Percentiles rank a stretch among this genome's conserved stretches.
Conservation (phyloP, 2,329 filamentous ascomycete species). For the Penicillium expansum region DNA sequence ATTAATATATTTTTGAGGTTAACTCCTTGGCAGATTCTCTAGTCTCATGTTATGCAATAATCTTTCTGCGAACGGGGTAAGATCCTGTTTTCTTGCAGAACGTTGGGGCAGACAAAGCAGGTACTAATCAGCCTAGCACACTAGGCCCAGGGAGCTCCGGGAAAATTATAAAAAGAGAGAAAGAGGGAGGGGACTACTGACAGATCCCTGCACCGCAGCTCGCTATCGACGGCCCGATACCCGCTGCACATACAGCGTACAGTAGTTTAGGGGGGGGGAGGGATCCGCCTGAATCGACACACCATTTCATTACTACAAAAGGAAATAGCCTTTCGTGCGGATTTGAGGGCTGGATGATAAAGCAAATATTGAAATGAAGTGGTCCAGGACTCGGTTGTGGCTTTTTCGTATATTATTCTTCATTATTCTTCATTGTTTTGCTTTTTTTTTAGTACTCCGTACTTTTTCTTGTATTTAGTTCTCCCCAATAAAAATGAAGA, state of each 20-base stretch:
- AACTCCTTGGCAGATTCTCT: background rate
- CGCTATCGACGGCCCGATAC: slow-evolving; percentile 31
- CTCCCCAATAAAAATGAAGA: background rate
- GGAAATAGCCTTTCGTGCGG: background rate
- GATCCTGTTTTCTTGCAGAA: background rate
- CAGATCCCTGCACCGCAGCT: slow-evolving; percentile 27
- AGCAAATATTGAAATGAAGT: background rate
- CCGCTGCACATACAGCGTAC: slow-evolving; percentile 26
- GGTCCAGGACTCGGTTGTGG: background rate
- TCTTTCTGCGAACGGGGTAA: background rate
- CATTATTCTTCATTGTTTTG: background rate
- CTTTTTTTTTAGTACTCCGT: background rate
- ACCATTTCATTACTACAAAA: background rate
- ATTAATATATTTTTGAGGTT: background rate
- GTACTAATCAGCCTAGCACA: background rate
- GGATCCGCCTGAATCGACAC: slow-evolving; percentile 13
- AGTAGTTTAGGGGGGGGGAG: slow-evolving; percentile 17
- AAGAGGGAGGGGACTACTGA: slow-evolving; percentile 5
- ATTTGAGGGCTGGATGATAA: background rate
- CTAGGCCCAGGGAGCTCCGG: background rate
- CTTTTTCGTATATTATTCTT: background rate
- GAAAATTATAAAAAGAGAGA: background rate
- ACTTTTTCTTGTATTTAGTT: background rate
- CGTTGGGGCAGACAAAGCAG: background rate
- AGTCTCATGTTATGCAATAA: background rate